Evolutionary conservation across 2,329 filamentous ascomycete species (phyloP).

Genomic region (Curvularia sp.): DNA sequence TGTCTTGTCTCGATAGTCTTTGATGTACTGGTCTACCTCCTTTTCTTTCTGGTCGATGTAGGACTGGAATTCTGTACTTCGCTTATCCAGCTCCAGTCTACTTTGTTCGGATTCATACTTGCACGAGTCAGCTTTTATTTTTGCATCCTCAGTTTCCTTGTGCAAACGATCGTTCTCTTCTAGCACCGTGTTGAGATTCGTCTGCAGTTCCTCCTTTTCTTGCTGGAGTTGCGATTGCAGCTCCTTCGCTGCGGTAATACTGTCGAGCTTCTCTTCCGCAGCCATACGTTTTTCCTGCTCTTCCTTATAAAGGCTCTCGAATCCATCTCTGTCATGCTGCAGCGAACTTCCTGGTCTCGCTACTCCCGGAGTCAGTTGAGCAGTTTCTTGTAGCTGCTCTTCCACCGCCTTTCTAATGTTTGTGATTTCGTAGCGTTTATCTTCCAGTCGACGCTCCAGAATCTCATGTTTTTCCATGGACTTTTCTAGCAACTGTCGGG

Average conservation of each 20-base stretch:
- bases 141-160: background rate
- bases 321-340: background rate
- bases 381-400: background rate
- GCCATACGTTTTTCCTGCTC: slow-evolving; percentile 2
- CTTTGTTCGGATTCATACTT: slow-evolving; percentile 5
- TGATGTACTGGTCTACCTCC: slow-evolving; percentile 17
- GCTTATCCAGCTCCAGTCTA: slow-evolving; percentile 7
- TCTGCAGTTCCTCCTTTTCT: slow-evolving; percentile 7
- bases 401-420: background rate
- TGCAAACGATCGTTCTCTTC: slow-evolving; percentile 1
- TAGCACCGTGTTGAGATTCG: background rate
- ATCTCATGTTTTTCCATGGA: background rate
- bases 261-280: background rate
- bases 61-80: slow-evolving; percentile 5
- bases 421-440: background rate
- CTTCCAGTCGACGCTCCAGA: background rate
- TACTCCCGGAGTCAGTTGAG: background rate
- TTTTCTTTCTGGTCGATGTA: background rate
- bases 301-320: background rate
- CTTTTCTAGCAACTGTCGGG: background rate
- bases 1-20: slow-evolving; percentile 19
- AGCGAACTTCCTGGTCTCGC: background rate
- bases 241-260: background rate
- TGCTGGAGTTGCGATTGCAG: background rate
- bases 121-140: background rate